Percentiles rank a stretch among this genome's conserved stretches.
phyloP scores from a whole-genome alignment of 306 rosid genomes.

The Alnus rubra region DNA sequence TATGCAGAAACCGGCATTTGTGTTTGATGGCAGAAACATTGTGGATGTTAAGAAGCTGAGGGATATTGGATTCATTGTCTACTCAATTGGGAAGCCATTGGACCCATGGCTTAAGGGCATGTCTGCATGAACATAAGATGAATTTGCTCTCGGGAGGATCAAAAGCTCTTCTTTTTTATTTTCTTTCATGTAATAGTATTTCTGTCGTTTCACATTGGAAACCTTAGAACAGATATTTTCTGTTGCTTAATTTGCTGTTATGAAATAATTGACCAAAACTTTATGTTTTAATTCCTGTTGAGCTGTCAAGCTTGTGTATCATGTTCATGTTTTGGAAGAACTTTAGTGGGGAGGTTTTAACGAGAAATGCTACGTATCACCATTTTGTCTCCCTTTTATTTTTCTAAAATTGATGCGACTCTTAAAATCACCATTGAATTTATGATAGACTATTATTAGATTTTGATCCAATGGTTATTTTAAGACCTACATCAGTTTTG shows the following conservation, averaged over 20 bases:
- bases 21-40: constrained; percentile 77
- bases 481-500: too few relatives aligned
- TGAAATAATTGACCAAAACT: background rate
- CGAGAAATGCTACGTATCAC: too few relatives aligned
- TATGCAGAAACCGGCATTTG: constrained; percentile 85
- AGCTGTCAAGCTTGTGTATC: background rate
- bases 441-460: too few relatives aligned
- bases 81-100: constrained; percentile 77
- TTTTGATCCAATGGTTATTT: too few relatives aligned
- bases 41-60: constrained; percentile 62
- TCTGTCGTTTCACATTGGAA: background rate
- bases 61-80: constrained; percentile 70
- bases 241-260: background rate
- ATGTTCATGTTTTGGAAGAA: background rate
- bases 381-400: too few relatives aligned
- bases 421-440: too few relatives aligned
- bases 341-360: background rate
- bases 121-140: constrained; percentile 43
- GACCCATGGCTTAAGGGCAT: constrained; percentile 60
- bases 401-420: too few relatives aligned
- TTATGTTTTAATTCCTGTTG: background rate
- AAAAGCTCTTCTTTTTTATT: constrained; percentile 1
- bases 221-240: background rate
- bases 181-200: background rate
- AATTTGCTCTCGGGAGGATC: background rate